Conservation (phyloP, 2,329 filamentous ascomycete genomes). For the Xylaria sp. region DNA sequence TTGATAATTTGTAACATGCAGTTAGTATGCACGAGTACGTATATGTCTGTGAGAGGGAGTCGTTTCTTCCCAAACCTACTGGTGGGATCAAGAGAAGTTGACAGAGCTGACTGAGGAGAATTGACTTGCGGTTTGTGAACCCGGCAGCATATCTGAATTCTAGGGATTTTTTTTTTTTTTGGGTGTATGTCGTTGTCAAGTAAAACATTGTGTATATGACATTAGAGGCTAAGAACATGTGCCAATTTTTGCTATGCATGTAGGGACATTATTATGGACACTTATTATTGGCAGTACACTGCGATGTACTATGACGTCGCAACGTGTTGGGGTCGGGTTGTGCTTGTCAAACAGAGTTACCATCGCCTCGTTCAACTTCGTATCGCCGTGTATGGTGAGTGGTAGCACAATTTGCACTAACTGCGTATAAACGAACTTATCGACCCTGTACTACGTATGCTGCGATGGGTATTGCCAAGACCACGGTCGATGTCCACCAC, state of each 20-base stretch:
- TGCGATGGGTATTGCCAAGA: slow-evolving; percentile 8
- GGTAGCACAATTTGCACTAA: neutral
- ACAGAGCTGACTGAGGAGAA: neutral
- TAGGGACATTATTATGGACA: neutral
- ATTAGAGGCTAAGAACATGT: neutral
- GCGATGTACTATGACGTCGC: slow-evolving; percentile 11
- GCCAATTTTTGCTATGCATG: neutral
- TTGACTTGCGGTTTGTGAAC: neutral
- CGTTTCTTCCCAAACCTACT: neutral
- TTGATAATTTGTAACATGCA: neutral
- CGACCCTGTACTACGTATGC: neutral
- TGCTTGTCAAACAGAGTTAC: slow-evolving; percentile 2
- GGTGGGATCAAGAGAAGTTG: neutral
- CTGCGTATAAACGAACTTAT: neutral
- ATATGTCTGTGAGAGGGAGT: neutral
- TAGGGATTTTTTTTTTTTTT: slow-evolving; percentile 14
- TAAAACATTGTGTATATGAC: neutral
- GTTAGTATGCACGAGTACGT: neutral
- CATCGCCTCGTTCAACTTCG: slow-evolving; percentile 19
- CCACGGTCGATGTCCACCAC: slow-evolving; percentile 10
- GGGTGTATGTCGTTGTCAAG: neutral
- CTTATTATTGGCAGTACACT: neutral
- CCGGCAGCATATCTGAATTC: slow-evolving; percentile 2
- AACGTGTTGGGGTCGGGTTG: slow-evolving; percentile 10
- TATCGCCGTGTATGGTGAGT: slow-evolving; percentile 13